Evolutionary conservation across 2,329 filamentous ascomycete genomes (phyloP).

Genomic region (Onygenales sp.): DNA sequence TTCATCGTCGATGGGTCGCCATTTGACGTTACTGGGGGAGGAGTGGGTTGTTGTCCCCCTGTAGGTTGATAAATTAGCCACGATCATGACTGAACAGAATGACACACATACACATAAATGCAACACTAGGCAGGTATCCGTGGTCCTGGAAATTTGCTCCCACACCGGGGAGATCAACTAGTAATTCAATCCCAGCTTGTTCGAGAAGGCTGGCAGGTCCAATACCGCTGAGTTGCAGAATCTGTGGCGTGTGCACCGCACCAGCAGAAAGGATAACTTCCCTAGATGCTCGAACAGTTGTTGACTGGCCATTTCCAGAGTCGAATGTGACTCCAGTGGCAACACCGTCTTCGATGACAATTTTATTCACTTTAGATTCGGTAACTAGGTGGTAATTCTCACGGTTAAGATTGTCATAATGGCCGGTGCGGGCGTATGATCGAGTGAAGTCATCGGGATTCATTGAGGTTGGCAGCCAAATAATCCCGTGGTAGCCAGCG

Average conservation of each 20-base stretch:
- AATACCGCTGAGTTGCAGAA: constrained; percentile 41
- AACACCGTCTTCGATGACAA: constrained; percentile 7
- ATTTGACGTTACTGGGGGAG: background rate
- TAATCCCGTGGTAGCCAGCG: background rate
- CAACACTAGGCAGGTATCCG: background rate
- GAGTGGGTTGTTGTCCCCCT: background rate
- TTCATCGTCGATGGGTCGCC: background rate
- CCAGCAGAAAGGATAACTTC: constrained; percentile 35
- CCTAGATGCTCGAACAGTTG: background rate
- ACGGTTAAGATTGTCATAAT: background rate
- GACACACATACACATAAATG: background rate
- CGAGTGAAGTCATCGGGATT: background rate
- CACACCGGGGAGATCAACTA: constrained; percentile 39
- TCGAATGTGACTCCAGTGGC: background rate
- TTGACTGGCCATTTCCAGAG: background rate
- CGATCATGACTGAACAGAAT: background rate
- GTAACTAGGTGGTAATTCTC: constrained; percentile 4
- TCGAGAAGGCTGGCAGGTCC: constrained; percentile 29
- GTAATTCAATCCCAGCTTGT: constrained; percentile 26
- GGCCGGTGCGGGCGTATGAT: background rate
- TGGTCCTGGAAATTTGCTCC: constrained; percentile 25
- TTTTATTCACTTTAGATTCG: constrained; percentile 8
- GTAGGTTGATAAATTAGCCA: background rate
- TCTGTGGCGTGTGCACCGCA: constrained; percentile 30
- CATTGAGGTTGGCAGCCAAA: constrained; percentile 1